Conservation (phyloP, 805 yeast genomes). For the Kluyveromyces lactis region DNA sequence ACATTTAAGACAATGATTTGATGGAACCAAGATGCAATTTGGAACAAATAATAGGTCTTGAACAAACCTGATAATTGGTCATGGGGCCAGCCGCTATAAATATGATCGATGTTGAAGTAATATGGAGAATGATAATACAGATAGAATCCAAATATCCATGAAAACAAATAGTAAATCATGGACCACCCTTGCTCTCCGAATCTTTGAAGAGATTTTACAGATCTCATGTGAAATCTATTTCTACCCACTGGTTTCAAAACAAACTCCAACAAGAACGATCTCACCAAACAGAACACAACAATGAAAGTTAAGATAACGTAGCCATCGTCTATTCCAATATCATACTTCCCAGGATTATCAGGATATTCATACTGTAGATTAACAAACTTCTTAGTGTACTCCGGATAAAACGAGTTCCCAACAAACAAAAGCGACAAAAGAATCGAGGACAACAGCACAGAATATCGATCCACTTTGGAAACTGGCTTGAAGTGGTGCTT, state of each 20-base stretch:
- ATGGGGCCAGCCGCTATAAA: slow-evolving; percentile 73
- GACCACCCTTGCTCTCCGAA: slow-evolving; percentile 89
- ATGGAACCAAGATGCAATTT: slow-evolving; percentile 73
- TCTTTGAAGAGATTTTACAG: slow-evolving; percentile 48
- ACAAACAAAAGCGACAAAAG: slow-evolving; percentile 15
- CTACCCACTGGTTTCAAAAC: slow-evolving; percentile 50
- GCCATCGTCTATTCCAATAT: slow-evolving; percentile 47
- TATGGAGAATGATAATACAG: slow-evolving; percentile 53
- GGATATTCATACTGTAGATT: slow-evolving; percentile 33
- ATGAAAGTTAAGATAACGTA: slow-evolving; percentile 49
- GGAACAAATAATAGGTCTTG: slow-evolving; percentile 64
- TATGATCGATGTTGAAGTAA: slow-evolving; percentile 45
- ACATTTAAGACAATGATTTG: slow-evolving; percentile 70
- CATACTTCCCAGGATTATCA: slow-evolving; percentile 31
- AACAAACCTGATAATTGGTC: slow-evolving; percentile 41
- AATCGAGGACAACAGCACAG: slow-evolving; percentile 21
- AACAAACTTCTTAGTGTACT: slow-evolving; percentile 31
- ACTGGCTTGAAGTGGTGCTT: slow-evolving; percentile 5
- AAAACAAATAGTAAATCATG: slow-evolving; percentile 45
- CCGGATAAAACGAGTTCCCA: slow-evolving; percentile 18
- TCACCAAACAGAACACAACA: slow-evolving; percentile 45
- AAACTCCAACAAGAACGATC: slow-evolving; percentile 54
- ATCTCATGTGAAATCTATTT: slow-evolving; percentile 33
- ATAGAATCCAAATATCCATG: slow-evolving; percentile 49
- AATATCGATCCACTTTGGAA: slow-evolving; percentile 20